A percentile compares a stretch with the other conserved stretches of the same genome.
phyloP scores from a whole-genome alignment of 331 rosid species.

The Saraca asoca region DNA sequence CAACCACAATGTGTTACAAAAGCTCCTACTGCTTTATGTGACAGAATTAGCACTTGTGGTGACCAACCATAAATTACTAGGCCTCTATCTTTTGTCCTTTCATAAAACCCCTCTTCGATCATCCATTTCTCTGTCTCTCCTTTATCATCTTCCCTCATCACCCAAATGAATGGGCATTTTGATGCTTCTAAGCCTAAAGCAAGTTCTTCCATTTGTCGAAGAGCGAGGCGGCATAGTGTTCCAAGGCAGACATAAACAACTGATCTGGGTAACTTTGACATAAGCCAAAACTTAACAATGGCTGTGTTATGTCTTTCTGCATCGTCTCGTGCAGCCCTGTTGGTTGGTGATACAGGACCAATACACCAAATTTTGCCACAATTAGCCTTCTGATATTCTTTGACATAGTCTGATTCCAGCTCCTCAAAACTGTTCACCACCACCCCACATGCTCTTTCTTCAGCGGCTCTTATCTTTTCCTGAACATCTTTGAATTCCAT shows the following conservation, averaged over 20 bases:
- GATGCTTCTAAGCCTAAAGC: slow-evolving; percentile 50
- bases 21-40: slow-evolving; percentile 33
- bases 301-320: neutral
- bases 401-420: slow-evolving; percentile 34
- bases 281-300: slow-evolving; percentile 26
- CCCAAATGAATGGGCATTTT: slow-evolving; percentile 37
- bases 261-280: slow-evolving; percentile 29
- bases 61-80: slow-evolving; percentile 40
- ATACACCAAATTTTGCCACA: slow-evolving; percentile 33
- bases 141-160: slow-evolving; percentile 14
- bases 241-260: slow-evolving; percentile 45
- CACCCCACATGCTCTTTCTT: slow-evolving; percentile 28
- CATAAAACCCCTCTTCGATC: slow-evolving; percentile 5
- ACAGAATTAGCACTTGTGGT: slow-evolving; percentile 33
- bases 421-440: slow-evolving; percentile 41
- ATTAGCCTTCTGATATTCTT: slow-evolving; percentile 33
- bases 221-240: slow-evolving; percentile 11
- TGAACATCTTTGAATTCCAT: neutral
- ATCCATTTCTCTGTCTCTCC: slow-evolving; percentile 37
- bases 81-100: slow-evolving; percentile 34
- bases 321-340: neutral
- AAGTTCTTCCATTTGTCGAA: slow-evolving; percentile 32
- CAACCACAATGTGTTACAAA: slow-evolving; percentile 46
- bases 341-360: slow-evolving; percentile 35
- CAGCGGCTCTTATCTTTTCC: neutral